These are phyloP conservation scores for Tillandsia leiboldiana DNA, from an alignment of 176 grass and related monocot species.

Conservation along the genomic window DNA sequence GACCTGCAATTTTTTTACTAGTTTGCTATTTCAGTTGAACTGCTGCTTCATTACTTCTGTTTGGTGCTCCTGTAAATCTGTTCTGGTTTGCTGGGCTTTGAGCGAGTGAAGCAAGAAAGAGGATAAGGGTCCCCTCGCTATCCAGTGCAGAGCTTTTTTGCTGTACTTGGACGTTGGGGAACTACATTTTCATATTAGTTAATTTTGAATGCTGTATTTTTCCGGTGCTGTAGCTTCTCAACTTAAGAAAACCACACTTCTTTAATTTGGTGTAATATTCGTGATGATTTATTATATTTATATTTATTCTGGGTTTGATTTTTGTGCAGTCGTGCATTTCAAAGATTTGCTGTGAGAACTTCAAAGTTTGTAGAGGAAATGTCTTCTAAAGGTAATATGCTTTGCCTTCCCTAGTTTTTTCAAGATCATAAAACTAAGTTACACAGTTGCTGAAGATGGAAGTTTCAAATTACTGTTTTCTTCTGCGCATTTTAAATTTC, in stretches of 20 bases:
- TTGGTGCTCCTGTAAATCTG: slow-evolving; percentile 11
- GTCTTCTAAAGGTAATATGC: slow-evolving; percentile 36
- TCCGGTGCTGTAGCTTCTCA: background rate
- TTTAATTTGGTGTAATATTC: background rate
- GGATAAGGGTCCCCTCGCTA: slow-evolving; percentile 50
- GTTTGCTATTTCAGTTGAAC: background rate
- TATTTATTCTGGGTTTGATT: background rate
- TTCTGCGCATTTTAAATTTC: too few relatives aligned
- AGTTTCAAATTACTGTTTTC: background rate
- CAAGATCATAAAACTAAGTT: background rate
- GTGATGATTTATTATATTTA: background rate
- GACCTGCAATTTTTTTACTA: background rate
- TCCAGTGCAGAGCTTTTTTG: slow-evolving; percentile 33
- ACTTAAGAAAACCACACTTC: too few relatives aligned
- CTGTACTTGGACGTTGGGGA: slow-evolving; percentile 54
- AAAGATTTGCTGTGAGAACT: slow-evolving; percentile 74
- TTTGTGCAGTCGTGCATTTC: slow-evolving; percentile 48
- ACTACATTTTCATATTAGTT: slow-evolving; percentile 24
- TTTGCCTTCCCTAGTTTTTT: background rate
- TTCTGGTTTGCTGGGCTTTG: slow-evolving; percentile 21
- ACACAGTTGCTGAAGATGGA: background rate
- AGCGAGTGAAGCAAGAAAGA: slow-evolving; percentile 37
- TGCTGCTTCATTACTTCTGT: slow-evolving; percentile 37
- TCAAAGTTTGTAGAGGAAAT: slow-evolving; percentile 40
- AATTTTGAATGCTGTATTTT: background rate